phyloP scores from a whole-genome alignment of 768 basidiomycete species.

The Trametes meyenii region DNA sequence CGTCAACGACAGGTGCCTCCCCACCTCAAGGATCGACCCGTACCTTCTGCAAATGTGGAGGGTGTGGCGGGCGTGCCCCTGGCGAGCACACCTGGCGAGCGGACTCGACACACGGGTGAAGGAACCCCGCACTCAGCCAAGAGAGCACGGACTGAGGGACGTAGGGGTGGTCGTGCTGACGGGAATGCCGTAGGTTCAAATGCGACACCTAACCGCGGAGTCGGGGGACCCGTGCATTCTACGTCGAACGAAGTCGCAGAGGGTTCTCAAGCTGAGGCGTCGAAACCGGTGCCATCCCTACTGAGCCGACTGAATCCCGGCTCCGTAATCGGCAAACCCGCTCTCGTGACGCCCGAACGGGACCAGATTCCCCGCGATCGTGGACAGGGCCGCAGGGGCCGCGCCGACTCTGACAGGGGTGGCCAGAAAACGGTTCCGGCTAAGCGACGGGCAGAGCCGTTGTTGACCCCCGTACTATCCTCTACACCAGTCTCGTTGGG shows the following conservation, averaged over 20 bases:
- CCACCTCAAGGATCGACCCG: neutral
- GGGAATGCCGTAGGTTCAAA: neutral
- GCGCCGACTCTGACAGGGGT: conserved; percentile 3
- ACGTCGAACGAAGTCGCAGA: conserved; percentile 6
- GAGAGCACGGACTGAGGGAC: conserved; percentile 9
- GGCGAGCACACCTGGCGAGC: neutral
- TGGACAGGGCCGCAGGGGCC: neutral
- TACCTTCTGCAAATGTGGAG: neutral
- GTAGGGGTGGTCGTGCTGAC: neutral
- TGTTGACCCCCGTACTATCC: neutral
- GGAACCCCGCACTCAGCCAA: conserved; percentile 13
- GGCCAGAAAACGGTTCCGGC: conserved; percentile 22
- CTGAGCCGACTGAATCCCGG: conserved; percentile 29
- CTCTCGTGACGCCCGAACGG: conserved; percentile 1
- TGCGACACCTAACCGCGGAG: neutral
- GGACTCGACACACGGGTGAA: neutral
- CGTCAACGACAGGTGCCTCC: conserved; percentile 10
- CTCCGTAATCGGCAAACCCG: conserved; percentile 7
- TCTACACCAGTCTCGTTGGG: neutral
- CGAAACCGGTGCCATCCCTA: conserved; percentile 24
- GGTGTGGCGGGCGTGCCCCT: neutral
- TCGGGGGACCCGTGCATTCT: neutral
- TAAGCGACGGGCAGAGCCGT: conserved; percentile 25
- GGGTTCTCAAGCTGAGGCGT: neutral
- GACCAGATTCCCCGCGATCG: conserved; percentile 4